Evolutionary conservation across 805 yeast genomes (phyloP).

Genomic region (Metschnikowia similis): DNA sequence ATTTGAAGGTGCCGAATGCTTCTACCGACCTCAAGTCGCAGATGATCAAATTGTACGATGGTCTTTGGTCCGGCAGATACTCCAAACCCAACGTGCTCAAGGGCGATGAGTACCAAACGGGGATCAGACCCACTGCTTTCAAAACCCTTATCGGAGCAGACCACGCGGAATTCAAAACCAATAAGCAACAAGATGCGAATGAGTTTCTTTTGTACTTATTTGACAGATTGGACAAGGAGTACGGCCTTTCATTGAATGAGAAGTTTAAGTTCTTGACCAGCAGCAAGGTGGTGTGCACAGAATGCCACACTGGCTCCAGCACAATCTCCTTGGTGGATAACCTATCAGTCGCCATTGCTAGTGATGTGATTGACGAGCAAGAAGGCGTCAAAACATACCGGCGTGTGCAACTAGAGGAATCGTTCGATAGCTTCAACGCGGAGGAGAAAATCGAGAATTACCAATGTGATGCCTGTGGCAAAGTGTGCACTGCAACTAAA

Average conservation of each 20-base stretch:
- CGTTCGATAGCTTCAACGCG: conserved; percentile 42
- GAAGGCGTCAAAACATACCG: conserved; percentile 47
- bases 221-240: conserved; percentile 53
- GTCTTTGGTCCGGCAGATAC: conserved; percentile 69
- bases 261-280: conserved; percentile 62
- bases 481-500: conserved; percentile 28
- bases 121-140: conserved; percentile 73
- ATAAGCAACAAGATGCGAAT: conserved; percentile 92
- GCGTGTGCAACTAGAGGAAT: conserved; percentile 45
- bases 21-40: conserved; percentile 69
- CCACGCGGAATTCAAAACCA: conserved; percentile 79
- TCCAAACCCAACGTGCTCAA: conserved; percentile 49
- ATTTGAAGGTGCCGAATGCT: conserved; percentile 42
- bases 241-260: conserved; percentile 45
- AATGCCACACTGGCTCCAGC: conserved; percentile 60
- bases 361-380: conserved; percentile 33
- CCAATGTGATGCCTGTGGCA: conserved; percentile 54
- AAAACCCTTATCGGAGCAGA: conserved; percentile 72
- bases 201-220: conserved; percentile 74
- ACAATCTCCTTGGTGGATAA: conserved; percentile 55
- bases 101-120: conserved; percentile 58
- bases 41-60: conserved; percentile 74
- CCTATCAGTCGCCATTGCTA: conserved; percentile 56
- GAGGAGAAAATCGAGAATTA: conserved; percentile 58
- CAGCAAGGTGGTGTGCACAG: conserved; percentile 54